Evolutionary conservation across 140 eudicot species (phyloP), one percentile per base, ranked within the genome.

Genomic region (Flaveria floridana): DNA sequence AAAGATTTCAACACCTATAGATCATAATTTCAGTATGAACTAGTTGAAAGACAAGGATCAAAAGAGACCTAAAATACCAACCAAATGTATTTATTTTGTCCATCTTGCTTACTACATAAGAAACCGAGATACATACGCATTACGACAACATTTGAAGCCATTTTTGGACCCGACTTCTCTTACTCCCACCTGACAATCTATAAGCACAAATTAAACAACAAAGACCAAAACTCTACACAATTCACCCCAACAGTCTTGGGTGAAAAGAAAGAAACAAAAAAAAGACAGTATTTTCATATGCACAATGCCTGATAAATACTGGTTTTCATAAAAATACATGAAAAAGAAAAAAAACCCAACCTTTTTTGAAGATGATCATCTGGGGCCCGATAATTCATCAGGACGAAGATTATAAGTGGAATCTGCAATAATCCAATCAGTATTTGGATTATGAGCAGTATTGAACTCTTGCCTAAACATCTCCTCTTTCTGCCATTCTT

Each of bases 381-480:
- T 81, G 14, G 92, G 92, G 0, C 89, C 89, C 1, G 89, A 83
- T 53, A 87, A 77, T 62, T 85, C 89, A 77, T 85, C 93, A 7
- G 88, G 85, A 18, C 86, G 93, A 34, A 87, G 80, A 66, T 85
- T 85, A 51, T 77, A 79, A 18, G 81, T 87, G 2, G 89, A 85
- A 78, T 85, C 89, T 7, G 85, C 84, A 67, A 83, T 85, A 30
- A 76, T 78, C 93, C 88, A 87, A 52, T 87, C 93, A 6, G 84
- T 83, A 67, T 73, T 77, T 78, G 83, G 71, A 79, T 83, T 83
- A 71, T 80, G 82, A 42, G 85, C 13, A 3, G 72, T 65, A 55
- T 73, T 85, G 51, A 75, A 83, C 15, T 85, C 89, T 72, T 85
- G 86, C n/a, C 86, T 79, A 52, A 85, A 82, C 86, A 82, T 78